A percentile compares a stretch with the other conserved stretches of the same genome.
Conservation (phyloP, 2,329 filamentous ascomycete species). For the Aspergillus viridinutans region DNA sequence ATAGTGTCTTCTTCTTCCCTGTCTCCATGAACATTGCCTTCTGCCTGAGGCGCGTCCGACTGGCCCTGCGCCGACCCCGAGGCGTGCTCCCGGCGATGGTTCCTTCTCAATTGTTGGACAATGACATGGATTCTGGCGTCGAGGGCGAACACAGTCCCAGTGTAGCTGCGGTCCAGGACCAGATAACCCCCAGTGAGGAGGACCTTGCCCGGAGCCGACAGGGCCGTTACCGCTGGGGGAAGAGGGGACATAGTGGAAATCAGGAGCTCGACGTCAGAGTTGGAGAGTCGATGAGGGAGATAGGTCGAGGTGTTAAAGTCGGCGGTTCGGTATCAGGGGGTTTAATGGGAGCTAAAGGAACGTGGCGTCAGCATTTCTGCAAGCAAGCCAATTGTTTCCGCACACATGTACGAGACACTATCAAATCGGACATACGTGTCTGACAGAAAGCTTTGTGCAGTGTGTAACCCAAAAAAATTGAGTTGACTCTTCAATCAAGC, state of each 20-base stretch:
- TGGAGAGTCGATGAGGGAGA: not conserved
- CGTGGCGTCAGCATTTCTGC: not conserved
- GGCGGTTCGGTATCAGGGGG: not conserved
- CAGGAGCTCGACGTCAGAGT: not conserved
- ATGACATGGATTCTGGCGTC: conserved; percentile 61
- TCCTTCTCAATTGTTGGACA: conserved; percentile 50
- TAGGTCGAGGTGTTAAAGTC: not conserved
- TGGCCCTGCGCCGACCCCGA: conserved; percentile 15
- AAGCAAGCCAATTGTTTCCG: not conserved
- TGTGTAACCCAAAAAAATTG: not conserved
- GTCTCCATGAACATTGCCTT: conserved; percentile 41
- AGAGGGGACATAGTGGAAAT: not conserved
- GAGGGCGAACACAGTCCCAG: conserved; percentile 64
- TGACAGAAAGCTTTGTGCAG: not conserved
- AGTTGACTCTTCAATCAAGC: not conserved
- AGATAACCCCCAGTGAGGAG: conserved; percentile 92
- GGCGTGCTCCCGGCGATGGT: conserved; percentile 15
- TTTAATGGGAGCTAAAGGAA: not conserved
- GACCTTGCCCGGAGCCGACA: conserved; percentile 95
- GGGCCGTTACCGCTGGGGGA: conserved; percentile 45
- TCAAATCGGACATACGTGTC: not conserved
- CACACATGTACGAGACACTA: not conserved
- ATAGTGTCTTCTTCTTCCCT: conserved; percentile 66
- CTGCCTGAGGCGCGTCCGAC: conserved; percentile 2
- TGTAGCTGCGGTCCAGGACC: conserved; percentile 83